Base-by-base conservation (phyloP, 305 asterid species). In the Petunia hybrid region DNA sequence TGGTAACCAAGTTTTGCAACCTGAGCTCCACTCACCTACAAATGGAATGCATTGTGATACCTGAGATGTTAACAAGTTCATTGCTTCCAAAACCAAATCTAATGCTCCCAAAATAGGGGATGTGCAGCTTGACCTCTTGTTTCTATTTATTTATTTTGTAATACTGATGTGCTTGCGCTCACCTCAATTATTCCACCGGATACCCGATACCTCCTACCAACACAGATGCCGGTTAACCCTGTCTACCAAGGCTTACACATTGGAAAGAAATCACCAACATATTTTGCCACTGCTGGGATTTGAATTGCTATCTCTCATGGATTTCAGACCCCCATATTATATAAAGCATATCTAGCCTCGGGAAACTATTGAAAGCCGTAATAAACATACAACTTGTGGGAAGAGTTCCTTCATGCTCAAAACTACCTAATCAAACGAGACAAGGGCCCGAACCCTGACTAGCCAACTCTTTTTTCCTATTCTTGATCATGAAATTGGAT, bases 1-100 rank as follows among this genome's bases (percentile, higher is more conserved):
- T 96, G 99, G 87, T 81, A 93, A 70, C 88, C 90, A 53, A 96
- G 97, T 80, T 82, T 90, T 14, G 92, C 93, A 53, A 90, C 95
- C 86, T 81, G 89, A 64, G 35, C 80, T 36, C 97, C 93, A 65
- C 89, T 93, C 85, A 92, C 88, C 99, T 94, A 73, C 62, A 73
- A 61, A 53, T 35, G 78, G 14, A 73, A 73, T 46, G 40, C 46
- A 53, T 45, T 63, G 61, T 39, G 10, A 63, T 5, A 70, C 22
- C 22, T 31, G 31, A 31, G 77, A 53, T 5, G 36, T 70, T 70
- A 70, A 45, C n/a, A 31, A 70, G 43, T 48, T 43, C 35, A 16
- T 35, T 31, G 75, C 61, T 48, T 73, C 42, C 13, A 12, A 13
- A 12, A 51, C 62, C 31, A 48, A 13, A 73, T 6, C 13, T 36